Conservation (phyloP, 208 protist genomes). For the Acanthamoeba triangularis region DNA sequence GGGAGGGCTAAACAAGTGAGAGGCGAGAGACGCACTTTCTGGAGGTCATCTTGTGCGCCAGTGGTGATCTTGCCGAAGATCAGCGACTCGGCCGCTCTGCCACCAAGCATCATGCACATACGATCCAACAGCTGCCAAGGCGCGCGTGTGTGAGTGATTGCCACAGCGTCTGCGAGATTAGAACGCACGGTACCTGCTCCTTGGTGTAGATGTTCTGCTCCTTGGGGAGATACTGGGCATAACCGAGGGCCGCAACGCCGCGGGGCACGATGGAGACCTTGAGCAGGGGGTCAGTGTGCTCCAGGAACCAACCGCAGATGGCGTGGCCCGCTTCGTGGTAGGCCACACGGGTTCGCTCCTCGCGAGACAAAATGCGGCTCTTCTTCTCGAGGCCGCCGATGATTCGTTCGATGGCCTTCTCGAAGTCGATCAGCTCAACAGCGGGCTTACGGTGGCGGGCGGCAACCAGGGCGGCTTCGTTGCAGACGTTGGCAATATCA, state of each 20-base stretch:
- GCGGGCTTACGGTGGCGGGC: constrained; percentile 91
- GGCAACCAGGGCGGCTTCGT: constrained; percentile 98
- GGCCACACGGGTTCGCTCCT: constrained; percentile 96
- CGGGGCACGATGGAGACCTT: constrained; percentile 92
- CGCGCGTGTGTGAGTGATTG: background rate
- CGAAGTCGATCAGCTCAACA: constrained; percentile 94
- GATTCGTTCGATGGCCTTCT: constrained; percentile 96
- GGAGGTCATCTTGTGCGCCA: constrained; percentile 88
- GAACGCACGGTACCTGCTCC: constrained; percentile 82
- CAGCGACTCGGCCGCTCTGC: constrained; percentile 84
- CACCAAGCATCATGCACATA: constrained; percentile 91
- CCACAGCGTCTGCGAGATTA: background rate
- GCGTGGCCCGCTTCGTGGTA: constrained; percentile 99
- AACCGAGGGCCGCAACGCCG: constrained; percentile 82
- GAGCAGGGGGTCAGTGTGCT: constrained; percentile 97
- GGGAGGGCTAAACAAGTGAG: too few species aligned
- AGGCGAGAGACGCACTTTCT: constrained; percentile 17
- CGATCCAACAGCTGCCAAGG: constrained; percentile 84
- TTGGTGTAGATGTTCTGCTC: constrained; percentile 88
- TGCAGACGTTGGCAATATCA: constrained; percentile 99
- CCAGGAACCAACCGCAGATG: constrained; percentile 98
- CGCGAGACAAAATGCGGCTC: constrained; percentile 91
- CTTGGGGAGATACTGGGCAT: constrained; percentile 91
- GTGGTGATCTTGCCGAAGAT: constrained; percentile 85
- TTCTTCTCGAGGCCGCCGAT: constrained; percentile 93